phyloP scores from a whole-genome alignment of 257 asterid species.

The Solanum lignicaule region DNA sequence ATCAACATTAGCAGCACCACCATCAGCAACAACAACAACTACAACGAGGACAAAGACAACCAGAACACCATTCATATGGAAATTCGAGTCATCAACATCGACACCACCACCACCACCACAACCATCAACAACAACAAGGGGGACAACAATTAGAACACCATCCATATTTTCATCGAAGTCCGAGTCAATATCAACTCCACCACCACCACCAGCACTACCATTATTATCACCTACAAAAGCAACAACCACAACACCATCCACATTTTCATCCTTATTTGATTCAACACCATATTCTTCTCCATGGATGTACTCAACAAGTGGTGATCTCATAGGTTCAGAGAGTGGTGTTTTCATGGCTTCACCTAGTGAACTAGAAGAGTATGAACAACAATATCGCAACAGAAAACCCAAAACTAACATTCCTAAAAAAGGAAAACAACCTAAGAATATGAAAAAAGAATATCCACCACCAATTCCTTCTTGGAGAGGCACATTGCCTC shows the following conservation, averaged over 20 bases:
- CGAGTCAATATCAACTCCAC: background rate
- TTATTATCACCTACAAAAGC: background rate
- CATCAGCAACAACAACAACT: background rate
- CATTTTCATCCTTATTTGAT: background rate
- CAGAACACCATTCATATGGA: background rate
- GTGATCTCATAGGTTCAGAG: constrained; percentile 6
- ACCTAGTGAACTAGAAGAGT: background rate
- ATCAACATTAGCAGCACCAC: background rate
- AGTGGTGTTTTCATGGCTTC: constrained; percentile 4
- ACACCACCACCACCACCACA: background rate
- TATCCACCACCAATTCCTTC: constrained; percentile 5
- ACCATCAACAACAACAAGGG: background rate
- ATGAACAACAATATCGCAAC: background rate
- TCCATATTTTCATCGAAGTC: background rate
- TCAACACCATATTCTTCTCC: background rate
- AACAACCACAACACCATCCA: background rate
- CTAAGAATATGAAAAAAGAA: background rate
- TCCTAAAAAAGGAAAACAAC: background rate
- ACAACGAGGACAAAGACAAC: background rate
- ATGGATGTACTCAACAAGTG: constrained; percentile 1
- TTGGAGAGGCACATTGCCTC: background rate
- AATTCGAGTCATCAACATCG: background rate
- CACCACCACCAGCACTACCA: background rate
- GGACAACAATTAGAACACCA: background rate
- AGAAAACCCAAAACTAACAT: background rate